Base-by-base conservation (phyloP, 441 rosid species). In the Viola pubescens region DNA sequence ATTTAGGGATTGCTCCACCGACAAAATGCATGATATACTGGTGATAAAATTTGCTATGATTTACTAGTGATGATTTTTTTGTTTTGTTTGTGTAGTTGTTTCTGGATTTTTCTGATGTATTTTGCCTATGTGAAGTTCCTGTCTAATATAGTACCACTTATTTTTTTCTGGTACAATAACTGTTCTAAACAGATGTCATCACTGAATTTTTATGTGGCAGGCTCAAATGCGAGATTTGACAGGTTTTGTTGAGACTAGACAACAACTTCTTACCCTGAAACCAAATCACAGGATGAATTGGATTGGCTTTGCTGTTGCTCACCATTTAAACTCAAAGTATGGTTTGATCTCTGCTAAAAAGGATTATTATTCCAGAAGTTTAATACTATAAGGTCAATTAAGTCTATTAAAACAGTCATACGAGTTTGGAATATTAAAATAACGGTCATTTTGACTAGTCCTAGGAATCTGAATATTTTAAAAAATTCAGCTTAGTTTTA, bases 241-340 rank as follows among this genome's bases (percentile, higher is more conserved):
- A 4, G 98, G 97, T 52, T 94, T 94, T 79, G 98, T 94, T 66
- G 95, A 91, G 82, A 94, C 99, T 59, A 87, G 99, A 70, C 99
- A 87, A 55, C 92, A 86, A 75, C 98, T 94, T 63, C 79, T 94
- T 71, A 84, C 91, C 64, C 69, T 94, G 74, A 94, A 94, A 73
- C 97, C 99, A 68, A 94, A 89, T 81, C 99, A 89, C 62, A 97
- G 98, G 61, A 87, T 91, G 98, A 94, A 94, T 70, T 94, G 99
- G 99, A 94, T 94, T 72, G 99, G 99, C 56, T 94, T 94, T 85
- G 91, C 97, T 19, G 99, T 94, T 74, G 81, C 99, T 70, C 96
- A 94, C 61, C 99, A 94, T 82, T 77, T 94, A 70, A 84, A 91
- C 72, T 71, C 83, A 42, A 84, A 94, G 99, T 94, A 84, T 59